Evolutionary conservation across 495 filamentous ascomycete species (phyloP), one percentile per base, ranked within the genome.

Genomic region (Aspergillus egyptiacus): DNA sequence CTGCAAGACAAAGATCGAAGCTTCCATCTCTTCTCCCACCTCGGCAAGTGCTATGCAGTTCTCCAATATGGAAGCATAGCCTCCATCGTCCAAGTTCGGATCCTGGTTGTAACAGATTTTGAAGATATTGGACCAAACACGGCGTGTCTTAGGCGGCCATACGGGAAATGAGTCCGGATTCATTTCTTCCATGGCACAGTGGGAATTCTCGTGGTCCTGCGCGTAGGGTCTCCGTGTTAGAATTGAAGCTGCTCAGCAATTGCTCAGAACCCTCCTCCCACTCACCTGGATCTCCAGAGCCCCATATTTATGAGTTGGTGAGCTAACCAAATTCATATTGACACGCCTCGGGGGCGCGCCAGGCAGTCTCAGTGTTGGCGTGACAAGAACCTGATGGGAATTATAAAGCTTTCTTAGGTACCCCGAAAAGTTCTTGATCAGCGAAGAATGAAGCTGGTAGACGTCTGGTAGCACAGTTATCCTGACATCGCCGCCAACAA

Each of bases 1-100:
- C 7, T 55, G 53, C 14, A 59, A 57, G 47, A 81, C 60, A n/a
- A 64, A 38, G 4, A 47, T 20, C 14, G 65, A 47, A n/a, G 47
- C 44, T 3, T 40, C 55, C 10, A 78, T 61, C 11, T 64, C 62
- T 23, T 70, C 68, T 5, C 68, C 74, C 15, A 75, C 65, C 17
- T 69, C 60, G 19, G 68, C 44, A n/a, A 79, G 53, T 0, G 55
- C 55, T 20, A 61, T 19, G 22, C 55, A 58, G 50, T 62, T 61
- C 8, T 49, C 37, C 13, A 69, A 58, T 6, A 65, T 53, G 24
- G 39, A 53, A 18, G 22, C 22, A 34, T 66, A 37, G 38, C 54
- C 55, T 3, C 43, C 36, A 40, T 62, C 55, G 18, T 61, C 56
- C 22, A 77, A 50, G 0, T 51, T 44, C 5, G 72, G 50, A 2